A percentile compares a stretch with the other conserved stretches of the same genome.
These are phyloP conservation scores for Arachis monticola DNA, from an alignment of 331 rosid genomes.

Conservation along the genomic window DNA sequence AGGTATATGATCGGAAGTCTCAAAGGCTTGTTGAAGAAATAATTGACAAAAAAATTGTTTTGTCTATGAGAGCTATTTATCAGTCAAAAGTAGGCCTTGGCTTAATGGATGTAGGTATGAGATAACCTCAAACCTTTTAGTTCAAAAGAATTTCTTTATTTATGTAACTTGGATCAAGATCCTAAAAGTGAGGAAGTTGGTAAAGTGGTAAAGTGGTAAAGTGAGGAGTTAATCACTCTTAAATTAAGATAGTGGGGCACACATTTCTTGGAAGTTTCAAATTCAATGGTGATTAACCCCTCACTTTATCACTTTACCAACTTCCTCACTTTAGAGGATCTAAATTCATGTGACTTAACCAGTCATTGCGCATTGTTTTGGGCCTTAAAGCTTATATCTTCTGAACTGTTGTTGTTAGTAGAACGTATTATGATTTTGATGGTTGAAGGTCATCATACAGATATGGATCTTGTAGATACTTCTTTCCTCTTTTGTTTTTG, in stretches of 20 bases:
- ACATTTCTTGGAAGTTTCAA: no score
- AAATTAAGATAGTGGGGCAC: no score
- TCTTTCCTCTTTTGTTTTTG: not conserved
- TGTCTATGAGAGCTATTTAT: constrained; percentile 98
- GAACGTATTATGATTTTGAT: not conserved
- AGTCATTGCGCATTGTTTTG: constrained; percentile 22
- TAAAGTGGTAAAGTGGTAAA: no score
- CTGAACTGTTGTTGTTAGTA: constrained; percentile 19
- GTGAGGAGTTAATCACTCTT: no score
- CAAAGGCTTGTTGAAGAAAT: constrained; percentile 89
- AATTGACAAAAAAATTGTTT: constrained; percentile 83
- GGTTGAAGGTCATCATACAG: constrained; percentile 7
- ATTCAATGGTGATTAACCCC: no score
- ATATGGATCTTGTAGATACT: constrained; percentile 21
- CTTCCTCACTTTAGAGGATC: not conserved
- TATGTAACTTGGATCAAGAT: not conserved
- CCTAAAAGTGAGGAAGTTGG: no score
- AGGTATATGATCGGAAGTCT: constrained; percentile 92
- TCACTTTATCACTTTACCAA: no score
- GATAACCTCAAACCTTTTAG: constrained; percentile 1
- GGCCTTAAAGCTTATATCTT: constrained; percentile 18
- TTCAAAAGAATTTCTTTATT: constrained; percentile 26
- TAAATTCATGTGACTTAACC: constrained; percentile 9
- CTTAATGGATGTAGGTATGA: constrained; percentile 82
- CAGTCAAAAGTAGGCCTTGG: constrained; percentile 94